Evolutionary conservation across 768 basidiomycete genomes (phyloP).

Genomic region (Lentinula detonsa): DNA sequence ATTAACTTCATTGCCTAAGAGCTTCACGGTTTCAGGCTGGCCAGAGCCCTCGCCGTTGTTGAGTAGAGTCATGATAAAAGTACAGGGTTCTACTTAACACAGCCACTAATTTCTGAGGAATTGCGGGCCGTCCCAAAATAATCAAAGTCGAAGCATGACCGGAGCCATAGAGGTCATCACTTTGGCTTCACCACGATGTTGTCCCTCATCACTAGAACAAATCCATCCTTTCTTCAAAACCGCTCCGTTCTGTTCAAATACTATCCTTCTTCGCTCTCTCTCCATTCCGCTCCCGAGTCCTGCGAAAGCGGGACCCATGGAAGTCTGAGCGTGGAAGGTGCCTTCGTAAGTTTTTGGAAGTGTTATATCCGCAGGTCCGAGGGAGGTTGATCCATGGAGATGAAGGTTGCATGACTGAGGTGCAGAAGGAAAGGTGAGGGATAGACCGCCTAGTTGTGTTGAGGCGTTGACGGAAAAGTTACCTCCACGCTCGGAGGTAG

Average conservation of each 20-base stretch:
- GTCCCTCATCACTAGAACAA: not conserved
- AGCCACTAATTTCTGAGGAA: not conserved
- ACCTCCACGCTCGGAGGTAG: not conserved
- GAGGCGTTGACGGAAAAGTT: constrained; percentile 2
- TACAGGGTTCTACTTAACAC: not conserved
- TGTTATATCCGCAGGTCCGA: not conserved
- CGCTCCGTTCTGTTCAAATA: not conserved
- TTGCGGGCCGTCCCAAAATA: no score
- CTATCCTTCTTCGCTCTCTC: not conserved
- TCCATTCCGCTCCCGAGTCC: not conserved
- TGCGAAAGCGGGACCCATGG: no score
- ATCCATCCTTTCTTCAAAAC: not conserved
- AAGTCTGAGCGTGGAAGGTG: not conserved
- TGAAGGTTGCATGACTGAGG: not conserved
- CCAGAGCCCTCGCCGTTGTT: not conserved
- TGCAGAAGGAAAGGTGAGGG: constrained; percentile 1
- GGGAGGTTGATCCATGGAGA: not conserved
- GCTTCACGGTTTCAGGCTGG: not conserved
- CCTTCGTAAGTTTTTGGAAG: constrained; percentile 2
- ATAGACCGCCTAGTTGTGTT: not conserved
- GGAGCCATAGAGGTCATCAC: not conserved
- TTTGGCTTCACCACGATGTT: not conserved
- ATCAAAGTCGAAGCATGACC: not conserved
- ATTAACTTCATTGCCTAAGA: not conserved
- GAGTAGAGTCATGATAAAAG: not conserved